Evolutionary conservation across 345 rosid species (phyloP).

Genomic region (Mallotus nudiflorus): DNA sequence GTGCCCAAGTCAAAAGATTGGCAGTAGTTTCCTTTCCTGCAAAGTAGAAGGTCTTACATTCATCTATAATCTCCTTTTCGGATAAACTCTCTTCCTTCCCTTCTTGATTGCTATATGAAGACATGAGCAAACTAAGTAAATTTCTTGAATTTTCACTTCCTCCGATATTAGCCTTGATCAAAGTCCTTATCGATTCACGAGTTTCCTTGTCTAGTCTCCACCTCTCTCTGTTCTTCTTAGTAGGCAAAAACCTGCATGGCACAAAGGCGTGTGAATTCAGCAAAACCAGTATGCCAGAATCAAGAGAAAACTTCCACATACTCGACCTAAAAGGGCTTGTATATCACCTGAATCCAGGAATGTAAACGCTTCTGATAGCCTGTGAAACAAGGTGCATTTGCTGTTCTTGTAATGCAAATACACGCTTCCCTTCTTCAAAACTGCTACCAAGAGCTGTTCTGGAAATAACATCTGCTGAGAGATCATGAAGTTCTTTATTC

Average conservation of each 20-base stretch:
- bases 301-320: too few relatives aligned
- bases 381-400: constrained; percentile 54
- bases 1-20: constrained; percentile 63
- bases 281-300: background rate
- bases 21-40: constrained; percentile 88
- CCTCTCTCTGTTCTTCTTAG: constrained; percentile 73
- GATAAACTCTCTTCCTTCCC: constrained; percentile 60
- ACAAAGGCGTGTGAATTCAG: background rate
- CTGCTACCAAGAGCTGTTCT: constrained; percentile 88
- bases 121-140: constrained; percentile 55
- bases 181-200: constrained; percentile 50
- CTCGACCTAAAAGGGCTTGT: too few relatives aligned
- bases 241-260: constrained; percentile 61
- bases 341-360: constrained; percentile 86
- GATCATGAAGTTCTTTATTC: constrained; percentile 53
- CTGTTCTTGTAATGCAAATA: constrained; percentile 68
- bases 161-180: constrained; percentile 44
- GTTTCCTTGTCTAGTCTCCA: constrained; percentile 68
- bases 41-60: constrained; percentile 86
- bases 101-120: constrained; percentile 47
- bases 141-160: constrained; percentile 42
- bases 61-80: constrained; percentile 72
- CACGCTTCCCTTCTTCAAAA: constrained; percentile 67
- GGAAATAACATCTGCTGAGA: constrained; percentile 73
- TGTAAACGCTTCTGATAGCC: constrained; percentile 58